Evolutionary conservation across 192 early-diverging fungal species (phyloP).

Genomic region (Gigaspora rosea): DNA sequence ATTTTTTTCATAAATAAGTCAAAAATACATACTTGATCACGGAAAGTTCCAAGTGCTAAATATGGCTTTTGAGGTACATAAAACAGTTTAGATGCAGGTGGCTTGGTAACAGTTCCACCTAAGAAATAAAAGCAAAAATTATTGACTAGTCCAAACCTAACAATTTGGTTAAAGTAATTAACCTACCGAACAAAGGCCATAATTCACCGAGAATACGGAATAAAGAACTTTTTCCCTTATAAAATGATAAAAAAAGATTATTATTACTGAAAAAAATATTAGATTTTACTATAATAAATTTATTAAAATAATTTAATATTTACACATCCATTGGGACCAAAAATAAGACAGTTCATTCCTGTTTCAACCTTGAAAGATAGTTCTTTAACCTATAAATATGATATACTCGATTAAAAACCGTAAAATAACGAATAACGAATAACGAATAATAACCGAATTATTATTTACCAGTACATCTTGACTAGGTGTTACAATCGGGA

Average conservation of each 20-base stretch:
- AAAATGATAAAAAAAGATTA: neutral
- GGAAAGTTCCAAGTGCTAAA: slow-evolving; percentile 73
- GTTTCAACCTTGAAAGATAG: slow-evolving; percentile 69
- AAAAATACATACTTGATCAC: slow-evolving; percentile 63
- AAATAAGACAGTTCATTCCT: slow-evolving; percentile 77
- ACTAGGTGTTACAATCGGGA: slow-evolving; percentile 79
- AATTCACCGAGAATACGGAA: slow-evolving; percentile 68
- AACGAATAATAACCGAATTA: neutral
- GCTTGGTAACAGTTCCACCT: slow-evolving; percentile 60
- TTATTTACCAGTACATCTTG: slow-evolving; percentile 55
- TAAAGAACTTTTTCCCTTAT: slow-evolving; percentile 57
- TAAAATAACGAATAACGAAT: neutral
- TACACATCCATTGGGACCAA: slow-evolving; percentile 61
- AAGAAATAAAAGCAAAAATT: slow-evolving; percentile 6
- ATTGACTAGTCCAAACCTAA: neutral
- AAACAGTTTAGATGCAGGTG: slow-evolving; percentile 64
- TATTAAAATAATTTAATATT: neutral
- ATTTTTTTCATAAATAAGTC: neutral
- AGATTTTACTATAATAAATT: neutral
- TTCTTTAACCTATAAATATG: slow-evolving; percentile 54
- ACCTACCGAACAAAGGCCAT: slow-evolving; percentile 63
- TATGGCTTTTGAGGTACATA: slow-evolving; percentile 92
- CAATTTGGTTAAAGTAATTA: neutral
- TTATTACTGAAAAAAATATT: neutral
- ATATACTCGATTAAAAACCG: neutral